Evolutionary conservation across 2,329 filamentous ascomycete genomes (phyloP).

Genomic region (Talaromyces rugulosus): DNA sequence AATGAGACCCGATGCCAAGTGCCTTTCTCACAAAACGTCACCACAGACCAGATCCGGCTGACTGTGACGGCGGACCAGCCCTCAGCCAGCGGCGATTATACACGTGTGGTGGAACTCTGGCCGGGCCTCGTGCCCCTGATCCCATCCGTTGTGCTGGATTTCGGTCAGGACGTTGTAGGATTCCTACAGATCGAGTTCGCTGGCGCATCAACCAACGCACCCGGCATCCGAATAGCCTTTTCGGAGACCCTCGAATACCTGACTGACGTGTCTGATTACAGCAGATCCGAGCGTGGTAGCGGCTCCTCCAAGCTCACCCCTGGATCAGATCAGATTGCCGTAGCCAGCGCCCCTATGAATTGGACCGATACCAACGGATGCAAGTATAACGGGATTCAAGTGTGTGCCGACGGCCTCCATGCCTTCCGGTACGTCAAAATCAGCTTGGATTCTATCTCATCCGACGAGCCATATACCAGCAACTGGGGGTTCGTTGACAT

Average conservation of each 20-base stretch:
- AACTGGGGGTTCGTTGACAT: constrained; percentile 43
- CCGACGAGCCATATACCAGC: constrained; percentile 45
- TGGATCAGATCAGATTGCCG: constrained; percentile 51
- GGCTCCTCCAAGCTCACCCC: constrained; percentile 29
- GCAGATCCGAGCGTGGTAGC: constrained; percentile 5
- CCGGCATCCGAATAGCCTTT: constrained; percentile 15
- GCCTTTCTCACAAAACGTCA: neutral
- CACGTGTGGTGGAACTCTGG: neutral
- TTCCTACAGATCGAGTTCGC: constrained; percentile 13
- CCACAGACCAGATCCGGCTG: neutral
- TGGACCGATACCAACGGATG: constrained; percentile 45
- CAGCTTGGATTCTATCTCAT: constrained; percentile 41
- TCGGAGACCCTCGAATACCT: constrained; percentile 15
- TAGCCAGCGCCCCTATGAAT: constrained; percentile 40
- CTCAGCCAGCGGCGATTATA: neutral
- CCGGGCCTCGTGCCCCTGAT: neutral
- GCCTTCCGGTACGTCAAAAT: constrained; percentile 52
- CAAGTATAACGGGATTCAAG: constrained; percentile 33
- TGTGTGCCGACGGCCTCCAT: constrained; percentile 52
- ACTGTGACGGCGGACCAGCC: neutral
- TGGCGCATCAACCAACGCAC: constrained; percentile 11
- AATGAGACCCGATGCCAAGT: neutral
- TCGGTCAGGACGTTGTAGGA: constrained; percentile 15
- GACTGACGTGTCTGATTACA: constrained; percentile 15
- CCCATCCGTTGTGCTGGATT: constrained; percentile 9